Base-by-base conservation (phyloP, 129 eudicot genomes). In the Artemisia tridentata region DNA sequence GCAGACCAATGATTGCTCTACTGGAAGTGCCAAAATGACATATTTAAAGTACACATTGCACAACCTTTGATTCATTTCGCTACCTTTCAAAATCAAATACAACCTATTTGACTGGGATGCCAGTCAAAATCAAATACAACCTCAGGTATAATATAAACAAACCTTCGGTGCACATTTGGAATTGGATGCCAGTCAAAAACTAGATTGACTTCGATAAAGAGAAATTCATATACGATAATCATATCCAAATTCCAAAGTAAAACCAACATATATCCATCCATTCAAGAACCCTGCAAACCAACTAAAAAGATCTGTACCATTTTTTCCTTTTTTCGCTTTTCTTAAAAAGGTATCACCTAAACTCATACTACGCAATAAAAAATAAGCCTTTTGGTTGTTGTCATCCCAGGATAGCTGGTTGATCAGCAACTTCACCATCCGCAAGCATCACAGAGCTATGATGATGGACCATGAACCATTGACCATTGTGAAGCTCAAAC, bases 381-480 rank as follows among this genome's bases (percentile, higher is more conserved):
- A 58, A 45, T 15, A 58, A 27, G 21, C 41, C 60, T 51, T 25
- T 48, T 66, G n/a, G 46, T 31, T 31, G 10, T 53, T 69, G 38
- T 74, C 82, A 86, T 19, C 87, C 87, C 58, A 80, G 81, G 68
- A 78, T 63, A 58, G 76, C 76, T 55, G 74, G 88, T 29, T 83
- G 95, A 45, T 64, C 87, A 7, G 63, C 86, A 68, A 60, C 72
- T 23, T 80, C 91, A 75, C 86, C 96, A 71, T 82, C 76, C 1
- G 73, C 76, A 46, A 84, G 81, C 87, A 84, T 52, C 56, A 59
- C 58, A 2, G 98, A 89, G 72, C 87, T 79, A 84, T 93, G 98
- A 77, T 93, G 96, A 79, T 93, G 98, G 57, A 93, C 98, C 96
- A 93, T 89, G 87, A 81, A 85, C 98, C 98, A 93, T 50, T 86